These are phyloP conservation scores for Trifolium repens DNA, from an alignment of 306 rosid genomes.

Conservation along the genomic window DNA sequence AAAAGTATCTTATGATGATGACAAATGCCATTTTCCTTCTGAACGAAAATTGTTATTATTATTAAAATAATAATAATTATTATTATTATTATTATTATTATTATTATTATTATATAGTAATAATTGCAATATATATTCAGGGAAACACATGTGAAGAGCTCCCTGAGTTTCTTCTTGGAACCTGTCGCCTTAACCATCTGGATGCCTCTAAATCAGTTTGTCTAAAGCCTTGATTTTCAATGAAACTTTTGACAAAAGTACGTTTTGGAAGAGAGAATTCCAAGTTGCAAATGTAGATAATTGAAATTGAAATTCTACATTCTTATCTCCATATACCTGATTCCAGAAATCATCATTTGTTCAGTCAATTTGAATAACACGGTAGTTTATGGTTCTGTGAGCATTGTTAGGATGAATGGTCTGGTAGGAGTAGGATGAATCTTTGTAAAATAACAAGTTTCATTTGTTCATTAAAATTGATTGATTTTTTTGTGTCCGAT, in stretches of 20 bases:
- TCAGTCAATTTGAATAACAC: slow-evolving; percentile 46
- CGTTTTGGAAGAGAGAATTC: slow-evolving; percentile 28
- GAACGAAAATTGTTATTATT: background rate
- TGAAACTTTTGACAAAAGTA: background rate
- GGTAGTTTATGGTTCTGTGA: slow-evolving; percentile 46
- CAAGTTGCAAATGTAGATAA: slow-evolving; percentile 43
- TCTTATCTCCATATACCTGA: slow-evolving; percentile 41
- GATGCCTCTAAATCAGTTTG: slow-evolving; percentile 75
- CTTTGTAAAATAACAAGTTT: slow-evolving; percentile 35
- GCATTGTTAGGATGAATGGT: slow-evolving; percentile 45
- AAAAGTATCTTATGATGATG: slow-evolving; percentile 7
- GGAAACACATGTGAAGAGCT: slow-evolving; percentile 90
- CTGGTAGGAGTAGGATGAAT: slow-evolving; percentile 31
- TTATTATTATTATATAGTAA: slow-evolving; percentile 12
- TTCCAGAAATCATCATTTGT: slow-evolving; percentile 52
- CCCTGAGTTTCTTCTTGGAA: slow-evolving; percentile 87
- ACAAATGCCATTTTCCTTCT: slow-evolving; percentile 4
- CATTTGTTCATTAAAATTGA: slow-evolving; percentile 34
- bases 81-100: background rate
- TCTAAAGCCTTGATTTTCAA: slow-evolving; percentile 53
- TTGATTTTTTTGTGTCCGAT: slow-evolving; percentile 1
- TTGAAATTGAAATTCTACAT: slow-evolving; percentile 35
- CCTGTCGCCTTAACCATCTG: slow-evolving; percentile 87
- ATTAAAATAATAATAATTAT: background rate
- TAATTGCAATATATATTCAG: slow-evolving; percentile 52